Conservation (phyloP, 208 protist species). For the Wallacemonas sp. region DNA sequence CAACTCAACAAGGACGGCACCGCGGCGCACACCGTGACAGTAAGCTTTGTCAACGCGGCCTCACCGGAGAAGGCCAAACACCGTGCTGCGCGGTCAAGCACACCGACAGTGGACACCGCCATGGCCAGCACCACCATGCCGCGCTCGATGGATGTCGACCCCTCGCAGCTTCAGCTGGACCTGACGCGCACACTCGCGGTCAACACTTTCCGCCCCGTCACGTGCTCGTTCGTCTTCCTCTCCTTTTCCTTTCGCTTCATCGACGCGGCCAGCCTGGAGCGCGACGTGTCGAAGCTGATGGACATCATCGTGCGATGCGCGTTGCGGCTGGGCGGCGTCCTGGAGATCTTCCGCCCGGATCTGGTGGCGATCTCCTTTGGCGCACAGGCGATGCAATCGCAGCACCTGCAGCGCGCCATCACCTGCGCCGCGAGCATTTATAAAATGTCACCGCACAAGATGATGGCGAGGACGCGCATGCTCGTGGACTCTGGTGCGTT, state of each 20-base stretch:
- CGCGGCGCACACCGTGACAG: background rate
- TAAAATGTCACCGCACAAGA: background rate
- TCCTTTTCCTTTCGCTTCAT: conserved; percentile 23
- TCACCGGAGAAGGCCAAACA: too few relatives aligned
- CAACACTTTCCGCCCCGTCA: conserved; percentile 29
- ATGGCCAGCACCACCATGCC: too few relatives aligned
- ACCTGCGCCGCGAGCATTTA: conserved; percentile 35
- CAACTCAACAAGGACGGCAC: too few relatives aligned
- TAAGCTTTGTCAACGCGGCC: too few relatives aligned
- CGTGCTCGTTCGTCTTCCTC: conserved; percentile 31
- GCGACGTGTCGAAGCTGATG: conserved; percentile 27
- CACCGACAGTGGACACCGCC: too few relatives aligned
- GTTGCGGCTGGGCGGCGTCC: conserved; percentile 22
- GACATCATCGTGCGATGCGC: conserved; percentile 20
- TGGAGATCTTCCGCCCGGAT: conserved; percentile 56
- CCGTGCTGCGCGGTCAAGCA: too few relatives aligned
- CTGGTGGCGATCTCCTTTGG: conserved; percentile 49
- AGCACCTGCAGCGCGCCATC: conserved; percentile 29
- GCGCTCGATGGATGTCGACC: background rate
- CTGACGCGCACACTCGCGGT: background rate
- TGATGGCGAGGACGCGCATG: conserved; percentile 16
- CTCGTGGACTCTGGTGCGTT: conserved; percentile 48
- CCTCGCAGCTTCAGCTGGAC: conserved; percentile 10
- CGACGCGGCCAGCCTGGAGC: conserved; percentile 18
- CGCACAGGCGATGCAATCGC: conserved; percentile 28